Conservation (phyloP, 768 basidiomycete species). For the Mycena vulgaris region DNA sequence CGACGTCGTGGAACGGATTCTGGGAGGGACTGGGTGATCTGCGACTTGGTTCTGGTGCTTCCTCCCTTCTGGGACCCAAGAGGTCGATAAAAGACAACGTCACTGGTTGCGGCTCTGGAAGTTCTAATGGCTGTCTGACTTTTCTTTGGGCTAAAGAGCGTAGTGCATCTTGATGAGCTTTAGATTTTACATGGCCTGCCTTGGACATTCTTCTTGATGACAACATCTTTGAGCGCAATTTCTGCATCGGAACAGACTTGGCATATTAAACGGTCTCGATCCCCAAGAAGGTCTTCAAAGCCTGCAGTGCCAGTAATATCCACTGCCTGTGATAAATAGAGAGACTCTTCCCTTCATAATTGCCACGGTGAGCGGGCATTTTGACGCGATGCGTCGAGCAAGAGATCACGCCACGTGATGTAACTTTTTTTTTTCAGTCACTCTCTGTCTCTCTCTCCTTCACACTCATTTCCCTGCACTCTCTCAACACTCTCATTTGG, state of each 20-base stretch:
- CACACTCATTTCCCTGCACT: background rate
- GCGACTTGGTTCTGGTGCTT: constrained; percentile 3
- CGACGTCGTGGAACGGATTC: background rate
- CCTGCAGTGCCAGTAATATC: background rate
- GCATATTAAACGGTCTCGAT: background rate
- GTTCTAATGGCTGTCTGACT: background rate
- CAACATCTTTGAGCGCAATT: background rate
- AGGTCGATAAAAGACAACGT: constrained; percentile 4
- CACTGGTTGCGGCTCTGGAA: background rate
- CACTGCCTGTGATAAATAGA: background rate
- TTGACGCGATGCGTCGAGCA: background rate
- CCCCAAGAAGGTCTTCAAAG: background rate
- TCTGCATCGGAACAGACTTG: background rate
- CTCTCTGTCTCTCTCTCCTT: background rate
- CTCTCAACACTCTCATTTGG: background rate
- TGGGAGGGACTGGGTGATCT: background rate
- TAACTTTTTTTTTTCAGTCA: background rate
- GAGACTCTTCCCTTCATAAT: background rate
- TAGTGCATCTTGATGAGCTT: background rate
- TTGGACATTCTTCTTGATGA: background rate
- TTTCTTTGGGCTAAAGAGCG: background rate
- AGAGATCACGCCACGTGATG: background rate
- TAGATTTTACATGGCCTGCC: background rate
- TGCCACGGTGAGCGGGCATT: constrained; percentile 17
- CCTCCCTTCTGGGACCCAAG: background rate